Percentiles rank a stretch among this genome's conserved stretches.
These are phyloP conservation scores for Mercurialis annua DNA, from an alignment of 345 rosid species.

Conservation along the genomic window DNA sequence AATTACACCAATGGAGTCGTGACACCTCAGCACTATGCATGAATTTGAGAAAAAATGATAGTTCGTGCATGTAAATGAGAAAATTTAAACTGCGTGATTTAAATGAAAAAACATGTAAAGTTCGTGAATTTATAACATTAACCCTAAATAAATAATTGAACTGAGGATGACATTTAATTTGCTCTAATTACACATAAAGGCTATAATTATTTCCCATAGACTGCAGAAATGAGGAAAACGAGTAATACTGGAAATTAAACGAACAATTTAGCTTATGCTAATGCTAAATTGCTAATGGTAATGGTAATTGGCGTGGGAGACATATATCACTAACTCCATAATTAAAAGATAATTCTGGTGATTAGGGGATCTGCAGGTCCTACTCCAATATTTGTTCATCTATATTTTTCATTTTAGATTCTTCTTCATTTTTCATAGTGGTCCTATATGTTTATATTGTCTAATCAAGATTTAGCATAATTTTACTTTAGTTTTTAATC, in stretches of 20 bases:
- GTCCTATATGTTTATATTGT: background rate
- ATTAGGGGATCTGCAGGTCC: conserved; percentile 8
- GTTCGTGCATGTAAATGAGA: too few species aligned
- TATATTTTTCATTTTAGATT: background rate
- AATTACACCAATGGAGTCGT: too few species aligned
- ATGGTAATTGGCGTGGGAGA: conserved; percentile 19
- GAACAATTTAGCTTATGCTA: background rate
- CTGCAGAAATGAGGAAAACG: background rate
- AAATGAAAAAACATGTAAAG: too few species aligned
- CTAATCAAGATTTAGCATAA: background rate
- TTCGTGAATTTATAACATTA: too few species aligned
- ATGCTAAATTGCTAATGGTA: background rate
- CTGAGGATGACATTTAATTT: too few species aligned
- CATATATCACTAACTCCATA: conserved; percentile 23
- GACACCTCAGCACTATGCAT: too few species aligned
- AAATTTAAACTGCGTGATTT: too few species aligned
- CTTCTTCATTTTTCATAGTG: conserved; percentile 2
- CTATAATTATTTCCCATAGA: background rate
- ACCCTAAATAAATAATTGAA: too few species aligned
- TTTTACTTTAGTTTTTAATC: too few species aligned
- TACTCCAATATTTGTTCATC: background rate
- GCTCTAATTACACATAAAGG: too few species aligned
- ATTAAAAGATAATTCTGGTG: conserved; percentile 26
- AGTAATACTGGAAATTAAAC: background rate
- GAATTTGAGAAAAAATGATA: too few species aligned